phyloP scores from a whole-genome alignment of 768 basidiomycete species.

The Asterophora parasitica region DNA sequence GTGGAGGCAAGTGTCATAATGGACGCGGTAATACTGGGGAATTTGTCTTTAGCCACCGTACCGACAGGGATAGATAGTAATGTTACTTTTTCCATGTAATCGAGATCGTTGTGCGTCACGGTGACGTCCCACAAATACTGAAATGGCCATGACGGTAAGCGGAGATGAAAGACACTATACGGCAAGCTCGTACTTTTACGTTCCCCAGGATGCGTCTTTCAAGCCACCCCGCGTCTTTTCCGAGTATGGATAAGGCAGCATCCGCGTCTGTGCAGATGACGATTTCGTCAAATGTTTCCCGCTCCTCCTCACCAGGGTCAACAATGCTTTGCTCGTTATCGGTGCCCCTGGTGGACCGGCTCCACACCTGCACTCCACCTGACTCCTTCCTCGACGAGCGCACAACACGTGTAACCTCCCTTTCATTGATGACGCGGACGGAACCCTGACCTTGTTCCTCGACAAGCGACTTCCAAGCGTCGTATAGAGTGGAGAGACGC shows the following conservation, averaged over 20 bases:
- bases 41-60: background rate
- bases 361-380: constrained; percentile 23
- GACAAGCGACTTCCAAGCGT: constrained; percentile 22
- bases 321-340: constrained; percentile 23
- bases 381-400: constrained; percentile 16
- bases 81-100: constrained; percentile 45
- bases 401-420: constrained; percentile 24
- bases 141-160: background rate
- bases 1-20: constrained; percentile 30
- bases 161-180: background rate
- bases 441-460: constrained; percentile 23
- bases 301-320: constrained; percentile 22
- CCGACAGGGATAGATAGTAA: no score
- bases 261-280: constrained; percentile 27
- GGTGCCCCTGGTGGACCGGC: constrained; percentile 23
- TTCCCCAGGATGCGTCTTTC: constrained; percentile 27
- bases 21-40: constrained; percentile 35
- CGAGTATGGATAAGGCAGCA: constrained; percentile 21
- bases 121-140: constrained; percentile 42
- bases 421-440: constrained; percentile 19
- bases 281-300: constrained; percentile 23
- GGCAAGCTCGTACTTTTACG: constrained; percentile 21
- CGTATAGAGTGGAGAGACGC: constrained; percentile 22
- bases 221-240: constrained; percentile 23
- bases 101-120: constrained; percentile 44